These are phyloP conservation scores for Phialophora macrospora DNA, from an alignment of 2,329 filamentous ascomycete genomes.

Conservation along the genomic window DNA sequence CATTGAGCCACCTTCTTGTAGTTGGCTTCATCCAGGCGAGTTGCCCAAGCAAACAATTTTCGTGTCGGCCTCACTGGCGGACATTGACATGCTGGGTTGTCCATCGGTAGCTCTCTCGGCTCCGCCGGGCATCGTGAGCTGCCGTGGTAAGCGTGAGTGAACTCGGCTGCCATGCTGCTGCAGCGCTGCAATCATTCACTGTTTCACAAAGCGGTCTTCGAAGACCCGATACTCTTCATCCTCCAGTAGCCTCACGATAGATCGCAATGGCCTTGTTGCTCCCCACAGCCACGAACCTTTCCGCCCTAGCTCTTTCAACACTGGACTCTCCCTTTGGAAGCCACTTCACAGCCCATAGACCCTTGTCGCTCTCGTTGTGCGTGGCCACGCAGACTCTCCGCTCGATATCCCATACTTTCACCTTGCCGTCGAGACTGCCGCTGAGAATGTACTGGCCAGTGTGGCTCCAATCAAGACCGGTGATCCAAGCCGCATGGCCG, in stretches of 20 bases:
- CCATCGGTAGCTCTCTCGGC: neutral
- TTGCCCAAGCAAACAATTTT: neutral
- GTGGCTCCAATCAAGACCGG: conserved; percentile 88
- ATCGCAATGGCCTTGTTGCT: conserved; percentile 77
- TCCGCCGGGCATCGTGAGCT: too few relatives aligned
- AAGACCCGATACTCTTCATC: conserved; percentile 45
- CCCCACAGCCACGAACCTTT: conserved; percentile 80
- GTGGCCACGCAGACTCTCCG: conserved; percentile 84
- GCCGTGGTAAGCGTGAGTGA: neutral
- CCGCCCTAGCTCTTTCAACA: conserved; percentile 48
- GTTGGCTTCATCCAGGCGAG: neutral
- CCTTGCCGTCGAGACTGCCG: conserved; percentile 88
- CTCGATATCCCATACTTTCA: conserved; percentile 94
- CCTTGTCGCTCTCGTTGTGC: conserved; percentile 85
- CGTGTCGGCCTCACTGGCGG: neutral
- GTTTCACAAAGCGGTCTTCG: neutral
- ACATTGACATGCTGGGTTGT: neutral
- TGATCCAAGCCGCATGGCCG: conserved; percentile 84
- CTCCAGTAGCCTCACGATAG: conserved; percentile 81
- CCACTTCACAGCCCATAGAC: conserved; percentile 84
- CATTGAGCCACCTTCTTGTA: neutral
- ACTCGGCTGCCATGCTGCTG: neutral
- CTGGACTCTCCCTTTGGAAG: conserved; percentile 67
- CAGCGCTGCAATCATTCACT: neutral
- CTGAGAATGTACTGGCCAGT: conserved; percentile 90